phyloP scores from a whole-genome alignment of 768 basidiomycete genomes.

The Tylopilus intermedius region DNA sequence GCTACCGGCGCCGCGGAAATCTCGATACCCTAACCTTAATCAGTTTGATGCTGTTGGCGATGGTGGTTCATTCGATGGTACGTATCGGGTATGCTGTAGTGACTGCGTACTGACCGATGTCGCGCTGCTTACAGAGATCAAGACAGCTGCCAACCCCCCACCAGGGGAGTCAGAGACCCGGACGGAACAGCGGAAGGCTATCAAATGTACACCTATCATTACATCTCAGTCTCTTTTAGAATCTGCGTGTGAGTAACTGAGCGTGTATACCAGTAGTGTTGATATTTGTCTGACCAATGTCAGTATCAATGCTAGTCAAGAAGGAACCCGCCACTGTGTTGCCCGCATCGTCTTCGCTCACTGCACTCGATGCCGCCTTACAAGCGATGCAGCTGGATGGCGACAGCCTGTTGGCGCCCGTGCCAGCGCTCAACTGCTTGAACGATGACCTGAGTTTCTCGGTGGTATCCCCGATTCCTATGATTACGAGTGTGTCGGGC shows the following conservation, averaged over 20 bases:
- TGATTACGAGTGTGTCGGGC: not conserved
- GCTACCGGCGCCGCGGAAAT: slow-evolving; percentile 10
- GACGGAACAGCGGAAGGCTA: slow-evolving; percentile 3
- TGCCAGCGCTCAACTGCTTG: not conserved
- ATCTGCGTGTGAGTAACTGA: slow-evolving; percentile 7
- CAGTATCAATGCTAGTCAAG: slow-evolving; percentile 1
- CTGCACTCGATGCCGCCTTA: slow-evolving; percentile 12
- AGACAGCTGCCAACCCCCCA: slow-evolving; percentile 4
- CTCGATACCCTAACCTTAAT: not conserved
- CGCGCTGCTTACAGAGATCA: slow-evolving; percentile 4
- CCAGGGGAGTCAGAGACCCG: slow-evolving; percentile 16
- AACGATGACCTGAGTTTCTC: slow-evolving; percentile 9
- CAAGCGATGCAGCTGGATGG: not conserved
- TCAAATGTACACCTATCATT: not conserved
- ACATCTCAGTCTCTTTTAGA: not conserved
- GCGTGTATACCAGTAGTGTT: not conserved
- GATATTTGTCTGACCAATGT: slow-evolving; percentile 4
- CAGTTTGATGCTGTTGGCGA: not conserved
- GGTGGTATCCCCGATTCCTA: not conserved
- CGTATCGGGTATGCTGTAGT: not conserved
- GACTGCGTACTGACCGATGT: not conserved
- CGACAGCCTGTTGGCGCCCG: slow-evolving; percentile 4
- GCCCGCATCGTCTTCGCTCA: slow-evolving; percentile 12
- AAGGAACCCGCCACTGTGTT: not conserved
- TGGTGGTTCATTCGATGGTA: slow-evolving; percentile 5